Evolutionary conservation across 2,329 filamentous ascomycete genomes (phyloP), one percentile per base, ranked within the genome.

Genomic region (Hymenoscyphus occultus): DNA sequence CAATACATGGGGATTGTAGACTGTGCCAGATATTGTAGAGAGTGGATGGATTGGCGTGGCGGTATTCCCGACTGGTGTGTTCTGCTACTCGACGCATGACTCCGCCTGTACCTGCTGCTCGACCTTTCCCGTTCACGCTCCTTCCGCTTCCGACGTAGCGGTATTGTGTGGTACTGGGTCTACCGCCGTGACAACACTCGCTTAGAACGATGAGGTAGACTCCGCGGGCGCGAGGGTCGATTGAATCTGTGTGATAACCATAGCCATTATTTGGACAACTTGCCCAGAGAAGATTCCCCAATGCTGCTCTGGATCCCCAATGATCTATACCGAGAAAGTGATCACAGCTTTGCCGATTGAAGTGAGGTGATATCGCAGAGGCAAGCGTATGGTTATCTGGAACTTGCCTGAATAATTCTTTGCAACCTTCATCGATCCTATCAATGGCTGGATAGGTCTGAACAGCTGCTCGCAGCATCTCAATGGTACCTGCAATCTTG

Each of bases 41-140:
- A 5, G 32, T 14, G 16, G 56, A 58, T n/a, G 32, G 56, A 58
- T 32, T 19, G 13, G 19, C 3, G 12, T 39, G n/a, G 56, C 56
- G 56, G 31, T 35, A 58, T 13, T 5, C 16, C 14, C 32, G 16
- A 39, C 39, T 39, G 56, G 56, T 58, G 16, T 58, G 56, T 39
- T 58, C 22, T 16, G 31, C 56, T 10, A 58, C 56, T 39, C 56
- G 56, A 39, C 32, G 56, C 56, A 58, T 58, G 6, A 58, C 56
- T 31, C 56, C 56, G 19, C 56, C 56, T 58, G 10, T 58, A 10
- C 22, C 19, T 22, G 45, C 19, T 7, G 22, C 19, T 28, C 22
- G 9, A n/a, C 45, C 19, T 13, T 51, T 51, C 2, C 45, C 45
- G 19, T 28, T 51, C 14, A 10, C 28, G 35, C 56, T 58, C 56